Conservation (phyloP, 306 rosid genomes). For the Trifolium pratense region DNA sequence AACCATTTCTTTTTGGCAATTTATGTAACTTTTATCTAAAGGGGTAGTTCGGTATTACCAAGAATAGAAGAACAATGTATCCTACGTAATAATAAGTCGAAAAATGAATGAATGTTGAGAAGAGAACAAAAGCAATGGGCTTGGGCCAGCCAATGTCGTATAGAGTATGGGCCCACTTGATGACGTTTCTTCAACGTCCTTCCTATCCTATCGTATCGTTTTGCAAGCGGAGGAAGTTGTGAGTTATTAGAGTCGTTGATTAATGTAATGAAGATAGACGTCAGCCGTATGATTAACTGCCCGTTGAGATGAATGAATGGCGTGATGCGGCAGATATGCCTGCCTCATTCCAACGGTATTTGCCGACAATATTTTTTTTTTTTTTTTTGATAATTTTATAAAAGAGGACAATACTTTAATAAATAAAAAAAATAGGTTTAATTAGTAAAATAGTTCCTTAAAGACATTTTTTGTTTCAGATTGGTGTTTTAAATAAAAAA, state of each 20-base stretch:
- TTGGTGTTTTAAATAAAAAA: no score
- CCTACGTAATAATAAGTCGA: neutral
- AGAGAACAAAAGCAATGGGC: slow-evolving; percentile 17
- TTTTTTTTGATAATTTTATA: no score
- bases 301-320: neutral
- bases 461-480: no score
- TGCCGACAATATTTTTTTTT: no score
- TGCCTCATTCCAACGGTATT: neutral
- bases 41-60: neutral
- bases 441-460: no score
- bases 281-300: neutral
- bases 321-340: neutral
- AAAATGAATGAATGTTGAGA: neutral
- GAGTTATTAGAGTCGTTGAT: slow-evolving; percentile 21
- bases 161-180: slow-evolving; percentile 18
- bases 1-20: neutral
- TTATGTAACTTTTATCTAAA: neutral
- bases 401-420: no score
- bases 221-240: neutral
- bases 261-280: neutral
- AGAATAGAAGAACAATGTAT: neutral
- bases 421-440: no score
- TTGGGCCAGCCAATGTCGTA: neutral
- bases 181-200: slow-evolving; percentile 25
- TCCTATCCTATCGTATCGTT: neutral